Conservation (phyloP, 805 yeast genomes). For the Ogataea methanolica region DNA sequence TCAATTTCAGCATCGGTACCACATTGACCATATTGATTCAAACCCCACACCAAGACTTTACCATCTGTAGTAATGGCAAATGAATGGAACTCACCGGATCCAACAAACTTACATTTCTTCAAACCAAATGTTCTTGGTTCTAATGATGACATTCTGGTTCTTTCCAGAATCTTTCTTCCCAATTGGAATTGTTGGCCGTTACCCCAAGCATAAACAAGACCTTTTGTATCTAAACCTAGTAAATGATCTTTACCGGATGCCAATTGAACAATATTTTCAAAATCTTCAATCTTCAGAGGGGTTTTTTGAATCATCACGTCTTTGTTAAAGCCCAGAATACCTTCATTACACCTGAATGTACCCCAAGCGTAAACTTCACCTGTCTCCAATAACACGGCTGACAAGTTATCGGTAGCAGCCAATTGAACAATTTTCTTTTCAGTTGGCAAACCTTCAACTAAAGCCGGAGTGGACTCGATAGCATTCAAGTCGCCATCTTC, state of each 20-base stretch:
- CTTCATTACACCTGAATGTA: conserved; percentile 90
- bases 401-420: conserved; percentile 89
- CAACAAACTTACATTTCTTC: conserved; percentile 70
- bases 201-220: conserved; percentile 95
- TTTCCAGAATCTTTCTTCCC: conserved; percentile 81
- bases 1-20: conserved; percentile 74
- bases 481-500: conserved; percentile 85
- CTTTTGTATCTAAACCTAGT: conserved; percentile 75
- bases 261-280: conserved; percentile 70
- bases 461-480: conserved; percentile 82
- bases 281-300: conserved; percentile 60
- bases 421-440: conserved; percentile 64
- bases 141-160: conserved; percentile 65
- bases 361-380: conserved; percentile 99
- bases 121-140: conserved; percentile 84
- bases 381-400: conserved; percentile 70
- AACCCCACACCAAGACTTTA: conserved; percentile 84
- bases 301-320: conserved; percentile 56
- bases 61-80: conserved; percentile 81
- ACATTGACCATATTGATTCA: conserved; percentile 96
- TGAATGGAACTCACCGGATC: conserved; percentile 93
- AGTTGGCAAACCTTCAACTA: conserved; percentile 62
- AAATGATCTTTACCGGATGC: conserved; percentile 94
- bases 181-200: conserved; percentile 90
- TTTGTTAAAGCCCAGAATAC: conserved; percentile 76